Percentiles rank a stretch among this genome's conserved stretches.
These are phyloP conservation scores for Astrephomene gubernaculifera DNA, from an alignment of 139 green algal genomes.

Conservation along the genomic window DNA sequence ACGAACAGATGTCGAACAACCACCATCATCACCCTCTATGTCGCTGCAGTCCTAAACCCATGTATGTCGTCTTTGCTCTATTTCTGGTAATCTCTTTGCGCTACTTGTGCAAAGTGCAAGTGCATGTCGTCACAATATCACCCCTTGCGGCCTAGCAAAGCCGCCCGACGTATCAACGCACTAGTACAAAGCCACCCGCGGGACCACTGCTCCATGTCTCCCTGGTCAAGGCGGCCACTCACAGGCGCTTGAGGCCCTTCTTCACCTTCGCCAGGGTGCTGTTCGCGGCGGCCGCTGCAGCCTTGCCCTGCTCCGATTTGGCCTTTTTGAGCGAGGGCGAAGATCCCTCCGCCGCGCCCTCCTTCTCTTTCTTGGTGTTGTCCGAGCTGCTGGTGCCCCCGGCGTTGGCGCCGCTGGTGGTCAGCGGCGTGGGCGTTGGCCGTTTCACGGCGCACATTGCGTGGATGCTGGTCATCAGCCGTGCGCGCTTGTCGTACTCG, in stretches of 20 bases:
- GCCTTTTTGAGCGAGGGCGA: slow-evolving; percentile 69
- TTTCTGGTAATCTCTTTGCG: too few species aligned
- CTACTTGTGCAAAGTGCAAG: not conserved
- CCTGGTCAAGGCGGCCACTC: too few species aligned
- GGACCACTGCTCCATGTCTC: too few species aligned
- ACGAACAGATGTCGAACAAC: too few species aligned
- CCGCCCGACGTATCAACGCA: not conserved
- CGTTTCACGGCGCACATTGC: slow-evolving; percentile 49
- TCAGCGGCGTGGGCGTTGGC: slow-evolving; percentile 77
- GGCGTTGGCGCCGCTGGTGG: slow-evolving; percentile 80
- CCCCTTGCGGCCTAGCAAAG: not conserved
- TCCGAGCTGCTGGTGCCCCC: slow-evolving; percentile 65
- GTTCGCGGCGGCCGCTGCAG: slow-evolving; percentile 59
- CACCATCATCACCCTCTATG: too few species aligned
- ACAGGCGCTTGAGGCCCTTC: slow-evolving; percentile 86
- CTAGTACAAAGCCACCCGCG: not conserved
- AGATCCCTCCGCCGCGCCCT: not conserved
- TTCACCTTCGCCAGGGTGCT: slow-evolving; percentile 69
- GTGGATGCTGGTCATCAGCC: slow-evolving; percentile 92
- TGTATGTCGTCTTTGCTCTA: too few species aligned
- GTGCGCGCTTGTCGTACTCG: slow-evolving; percentile 88
- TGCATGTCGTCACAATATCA: not conserved
- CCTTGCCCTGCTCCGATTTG: slow-evolving; percentile 57
- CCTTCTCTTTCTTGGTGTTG: slow-evolving; percentile 31
- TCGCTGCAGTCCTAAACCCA: too few species aligned